Percentiles rank a stretch among this genome's conserved stretches.
phyloP scores from a whole-genome alignment of 345 rosid genomes.

The Geranium brycei region DNA sequence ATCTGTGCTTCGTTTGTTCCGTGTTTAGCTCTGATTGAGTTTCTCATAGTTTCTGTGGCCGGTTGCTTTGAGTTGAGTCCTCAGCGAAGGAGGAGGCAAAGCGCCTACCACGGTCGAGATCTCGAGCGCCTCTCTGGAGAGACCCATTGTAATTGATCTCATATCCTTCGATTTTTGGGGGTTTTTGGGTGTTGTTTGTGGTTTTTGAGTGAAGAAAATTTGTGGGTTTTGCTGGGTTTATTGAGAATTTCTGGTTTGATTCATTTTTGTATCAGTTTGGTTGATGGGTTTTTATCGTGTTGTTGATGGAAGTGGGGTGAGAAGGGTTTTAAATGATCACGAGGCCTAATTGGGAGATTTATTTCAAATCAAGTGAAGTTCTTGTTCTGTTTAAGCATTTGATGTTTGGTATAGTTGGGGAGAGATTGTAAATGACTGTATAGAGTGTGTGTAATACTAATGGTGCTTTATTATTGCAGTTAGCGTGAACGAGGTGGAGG shows the following conservation, averaged over 20 bases:
- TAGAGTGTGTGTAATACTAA: too few species aligned
- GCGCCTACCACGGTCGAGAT: conserved; percentile 13
- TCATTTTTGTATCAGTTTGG: neutral
- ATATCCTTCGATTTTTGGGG: neutral
- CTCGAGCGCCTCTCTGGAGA: conserved; percentile 46
- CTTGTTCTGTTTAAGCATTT: too few species aligned
- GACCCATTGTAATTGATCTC: conserved; percentile 33
- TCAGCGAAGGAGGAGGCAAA: conserved; percentile 9
- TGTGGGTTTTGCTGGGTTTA: neutral
- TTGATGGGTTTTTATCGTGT: too few species aligned
- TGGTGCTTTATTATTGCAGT: conserved; percentile 24
- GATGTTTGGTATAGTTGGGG: neutral
- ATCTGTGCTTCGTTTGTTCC: conserved; percentile 57
- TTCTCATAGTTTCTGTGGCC: conserved; percentile 22
- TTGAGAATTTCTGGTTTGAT: neutral
- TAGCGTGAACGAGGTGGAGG: conserved; percentile 61
- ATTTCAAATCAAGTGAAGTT: too few species aligned
- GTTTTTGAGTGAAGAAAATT: too few species aligned
- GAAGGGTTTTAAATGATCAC: neutral
- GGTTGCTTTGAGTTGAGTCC: conserved; percentile 33
- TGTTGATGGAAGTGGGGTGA: neutral
- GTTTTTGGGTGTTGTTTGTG: too few species aligned
- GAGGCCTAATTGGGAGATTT: neutral
- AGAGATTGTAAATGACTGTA: neutral
- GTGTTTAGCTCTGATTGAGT: conserved; percentile 35